These are phyloP conservation scores for Suhomyces canberraensis DNA, from an alignment of 805 yeast species.

Conservation along the genomic window DNA sequence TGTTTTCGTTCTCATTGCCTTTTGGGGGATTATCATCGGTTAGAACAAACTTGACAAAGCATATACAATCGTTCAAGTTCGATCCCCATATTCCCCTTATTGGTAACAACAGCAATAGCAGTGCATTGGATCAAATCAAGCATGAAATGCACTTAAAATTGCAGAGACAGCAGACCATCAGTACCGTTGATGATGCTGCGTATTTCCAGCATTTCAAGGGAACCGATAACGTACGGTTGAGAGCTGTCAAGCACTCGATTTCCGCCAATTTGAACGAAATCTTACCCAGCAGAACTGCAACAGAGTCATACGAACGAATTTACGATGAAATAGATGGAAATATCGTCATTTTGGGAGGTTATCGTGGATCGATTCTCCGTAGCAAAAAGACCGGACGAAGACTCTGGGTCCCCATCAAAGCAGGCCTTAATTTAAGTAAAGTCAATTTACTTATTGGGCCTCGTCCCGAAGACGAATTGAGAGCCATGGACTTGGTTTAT, in stretches of 20 bases:
- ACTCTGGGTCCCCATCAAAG: slow-evolving; percentile 85
- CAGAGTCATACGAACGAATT: slow-evolving; percentile 37
- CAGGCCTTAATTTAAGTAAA: slow-evolving; percentile 72
- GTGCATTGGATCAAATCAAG: slow-evolving; percentile 14
- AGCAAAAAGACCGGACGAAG: slow-evolving; percentile 62
- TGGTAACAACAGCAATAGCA: slow-evolving; percentile 8
- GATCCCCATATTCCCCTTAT: slow-evolving; percentile 22
- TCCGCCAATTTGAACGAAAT: slow-evolving; percentile 46
- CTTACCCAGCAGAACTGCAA: slow-evolving; percentile 27
- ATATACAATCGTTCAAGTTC: slow-evolving; percentile 20
- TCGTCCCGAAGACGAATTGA: slow-evolving; percentile 60
- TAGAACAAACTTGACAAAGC: slow-evolving; percentile 25
- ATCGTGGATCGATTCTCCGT: slow-evolving; percentile 75
- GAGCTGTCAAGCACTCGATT: slow-evolving; percentile 67
- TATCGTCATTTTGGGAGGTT: slow-evolving; percentile 80
- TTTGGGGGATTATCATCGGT: slow-evolving; percentile 44
- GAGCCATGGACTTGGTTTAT: slow-evolving; percentile 49
- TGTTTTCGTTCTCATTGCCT: slow-evolving; percentile 58
- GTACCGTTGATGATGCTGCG: slow-evolving; percentile 61
- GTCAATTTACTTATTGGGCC: slow-evolving; percentile 75
- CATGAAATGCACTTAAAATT: slow-evolving; percentile 40
- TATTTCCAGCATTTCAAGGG: slow-evolving; percentile 53
- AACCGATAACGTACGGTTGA: slow-evolving; percentile 61
- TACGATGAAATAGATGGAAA: slow-evolving; percentile 72
- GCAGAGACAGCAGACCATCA: slow-evolving; percentile 53